Conservation (phyloP, 2,329 filamentous ascomycete genomes). For the Colletotrichum musae region DNA sequence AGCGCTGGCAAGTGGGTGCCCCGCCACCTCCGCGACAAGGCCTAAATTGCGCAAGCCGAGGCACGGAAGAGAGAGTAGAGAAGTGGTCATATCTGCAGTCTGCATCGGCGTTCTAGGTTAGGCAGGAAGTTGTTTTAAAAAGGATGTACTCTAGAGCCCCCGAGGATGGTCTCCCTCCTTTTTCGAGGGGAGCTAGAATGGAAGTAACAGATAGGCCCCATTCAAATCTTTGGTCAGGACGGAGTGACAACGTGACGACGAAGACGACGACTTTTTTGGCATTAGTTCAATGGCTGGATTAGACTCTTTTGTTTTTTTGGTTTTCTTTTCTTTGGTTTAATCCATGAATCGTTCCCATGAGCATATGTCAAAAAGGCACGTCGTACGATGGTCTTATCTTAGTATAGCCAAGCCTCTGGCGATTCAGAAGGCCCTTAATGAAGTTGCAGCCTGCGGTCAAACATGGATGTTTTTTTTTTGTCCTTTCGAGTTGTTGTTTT, state of each 20-base stretch:
- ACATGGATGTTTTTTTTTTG: too few species aligned
- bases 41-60: slow-evolving; percentile 54
- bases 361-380: too few species aligned
- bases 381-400: too few species aligned
- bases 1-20: slow-evolving; percentile 74
- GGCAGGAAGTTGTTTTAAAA: slow-evolving; percentile 49
- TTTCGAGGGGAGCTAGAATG: slow-evolving; percentile 48
- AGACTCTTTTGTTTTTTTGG: slow-evolving; percentile 6
- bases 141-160: slow-evolving; percentile 56
- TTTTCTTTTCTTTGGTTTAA: neutral
- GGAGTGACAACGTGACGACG: slow-evolving; percentile 36
- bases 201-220: slow-evolving; percentile 40
- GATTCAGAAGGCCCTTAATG: too few species aligned
- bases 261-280: slow-evolving; percentile 32
- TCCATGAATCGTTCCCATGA: slow-evolving; percentile 5
- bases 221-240: slow-evolving; percentile 36
- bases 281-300: slow-evolving; percentile 21
- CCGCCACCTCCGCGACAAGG: slow-evolving; percentile 56
- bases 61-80: slow-evolving; percentile 35
- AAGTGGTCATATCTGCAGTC: slow-evolving; percentile 43
- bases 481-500: too few species aligned
- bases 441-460: too few species aligned
- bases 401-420: too few species aligned
- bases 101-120: slow-evolving; percentile 56
- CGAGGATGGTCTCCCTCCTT: slow-evolving; percentile 49